A percentile compares a stretch with the other conserved stretches of the same genome.
Evolutionary conservation across 1,284 basidiomycete species (phyloP).

Genomic region (Gomphus bonarii): DNA sequence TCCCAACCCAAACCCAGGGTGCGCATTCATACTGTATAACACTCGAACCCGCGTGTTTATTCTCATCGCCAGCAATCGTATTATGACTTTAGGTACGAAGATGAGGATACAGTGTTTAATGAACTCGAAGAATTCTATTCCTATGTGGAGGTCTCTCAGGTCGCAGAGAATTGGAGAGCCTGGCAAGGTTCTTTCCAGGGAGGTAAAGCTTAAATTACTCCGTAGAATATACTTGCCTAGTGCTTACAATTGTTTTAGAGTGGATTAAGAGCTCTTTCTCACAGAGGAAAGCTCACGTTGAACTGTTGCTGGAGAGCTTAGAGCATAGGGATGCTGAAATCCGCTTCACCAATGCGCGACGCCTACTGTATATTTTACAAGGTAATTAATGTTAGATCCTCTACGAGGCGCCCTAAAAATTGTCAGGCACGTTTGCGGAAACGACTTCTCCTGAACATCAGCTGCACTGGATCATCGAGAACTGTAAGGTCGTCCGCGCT

Average conservation of each 20-base stretch:
- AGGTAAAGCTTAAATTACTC: slow-evolving; percentile 34
- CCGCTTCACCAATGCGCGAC: slow-evolving; percentile 78
- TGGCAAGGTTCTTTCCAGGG: slow-evolving; percentile 79
- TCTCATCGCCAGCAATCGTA: slow-evolving; percentile 52
- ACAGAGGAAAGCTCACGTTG: slow-evolving; percentile 62
- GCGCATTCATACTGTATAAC: slow-evolving; percentile 16
- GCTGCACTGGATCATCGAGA: slow-evolving; percentile 92
- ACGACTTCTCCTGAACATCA: slow-evolving; percentile 89
- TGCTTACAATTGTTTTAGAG: slow-evolving; percentile 33
- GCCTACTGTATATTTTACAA: slow-evolving; percentile 85
- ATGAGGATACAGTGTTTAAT: slow-evolving; percentile 90
- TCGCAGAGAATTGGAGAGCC: slow-evolving; percentile 78
- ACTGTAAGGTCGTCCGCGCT: slow-evolving; percentile 77
- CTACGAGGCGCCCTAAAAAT: slow-evolving; percentile 16
- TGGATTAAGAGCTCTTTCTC: slow-evolving; percentile 65
- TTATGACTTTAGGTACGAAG: slow-evolving; percentile 88
- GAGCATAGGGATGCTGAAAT: slow-evolving; percentile 79
- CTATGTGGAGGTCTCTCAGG: slow-evolving; percentile 90
- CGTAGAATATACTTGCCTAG: slow-evolving; percentile 7
- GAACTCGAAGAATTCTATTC: slow-evolving; percentile 99
- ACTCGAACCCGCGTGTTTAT: background rate
- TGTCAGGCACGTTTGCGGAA: slow-evolving; percentile 81
- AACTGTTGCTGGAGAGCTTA: slow-evolving; percentile 73
- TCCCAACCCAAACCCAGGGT: slow-evolving; percentile 71
- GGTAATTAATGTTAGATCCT: slow-evolving; percentile 35